Percentiles rank a stretch among this genome's conserved stretches.
These are phyloP conservation scores for Apiotrichum mycotoxinovorans DNA, from an alignment of 1,284 basidiomycete species.

Conservation along the genomic window DNA sequence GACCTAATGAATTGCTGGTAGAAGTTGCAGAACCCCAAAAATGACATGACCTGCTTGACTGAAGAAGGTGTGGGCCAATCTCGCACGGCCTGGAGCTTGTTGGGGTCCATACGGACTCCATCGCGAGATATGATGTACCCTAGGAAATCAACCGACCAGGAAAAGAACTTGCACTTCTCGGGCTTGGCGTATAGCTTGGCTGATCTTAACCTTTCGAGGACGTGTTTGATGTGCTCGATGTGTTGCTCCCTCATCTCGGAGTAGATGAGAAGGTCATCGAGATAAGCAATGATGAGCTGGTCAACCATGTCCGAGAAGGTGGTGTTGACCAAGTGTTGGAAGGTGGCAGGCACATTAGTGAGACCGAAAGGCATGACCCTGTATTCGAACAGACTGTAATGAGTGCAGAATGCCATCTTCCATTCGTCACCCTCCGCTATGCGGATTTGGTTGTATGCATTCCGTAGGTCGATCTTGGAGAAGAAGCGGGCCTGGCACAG, in stretches of 20 bases:
- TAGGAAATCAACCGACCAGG: neutral
- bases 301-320: slow-evolving; percentile 34
- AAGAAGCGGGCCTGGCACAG: slow-evolving; percentile 38
- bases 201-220: slow-evolving; percentile 49
- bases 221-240: slow-evolving; percentile 26
- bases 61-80: no score
- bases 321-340: slow-evolving; percentile 43
- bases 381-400: slow-evolving; percentile 48
- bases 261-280: slow-evolving; percentile 50
- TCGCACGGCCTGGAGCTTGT: slow-evolving; percentile 27
- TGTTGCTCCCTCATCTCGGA: slow-evolving; percentile 51
- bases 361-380: slow-evolving; percentile 52
- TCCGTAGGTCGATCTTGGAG: slow-evolving; percentile 41
- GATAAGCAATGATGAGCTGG: slow-evolving; percentile 34
- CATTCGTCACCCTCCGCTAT: slow-evolving; percentile 37
- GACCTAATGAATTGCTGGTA: slow-evolving; percentile 47
- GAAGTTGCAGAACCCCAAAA: slow-evolving; percentile 51
- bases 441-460: slow-evolving; percentile 38
- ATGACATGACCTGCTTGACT: slow-evolving; percentile 31
- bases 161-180: slow-evolving; percentile 51
- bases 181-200: slow-evolving; percentile 46
- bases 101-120: slow-evolving; percentile 40
- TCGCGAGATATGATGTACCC: slow-evolving; percentile 38
- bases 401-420: slow-evolving; percentile 48
- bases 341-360: slow-evolving; percentile 38